Conservation (phyloP, 805 yeast genomes). For the Myxozyma udenii region DNA sequence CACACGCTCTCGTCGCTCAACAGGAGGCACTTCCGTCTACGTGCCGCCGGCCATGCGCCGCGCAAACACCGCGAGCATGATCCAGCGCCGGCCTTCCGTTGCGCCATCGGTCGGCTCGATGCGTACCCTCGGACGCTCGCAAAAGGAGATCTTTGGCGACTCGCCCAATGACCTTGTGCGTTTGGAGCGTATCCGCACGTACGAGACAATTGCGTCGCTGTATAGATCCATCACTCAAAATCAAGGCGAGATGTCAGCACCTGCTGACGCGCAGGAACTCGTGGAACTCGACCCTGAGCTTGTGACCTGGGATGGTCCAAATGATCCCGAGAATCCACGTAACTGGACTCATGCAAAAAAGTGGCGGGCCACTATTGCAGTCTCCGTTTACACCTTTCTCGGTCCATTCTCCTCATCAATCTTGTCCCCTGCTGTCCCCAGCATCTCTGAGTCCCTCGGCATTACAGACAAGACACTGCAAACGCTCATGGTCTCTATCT, state of each 20-base stretch:
- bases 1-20: constrained; percentile 10
- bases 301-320: constrained; percentile 70
- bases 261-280: constrained; percentile 8
- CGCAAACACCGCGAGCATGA: constrained; percentile 10
- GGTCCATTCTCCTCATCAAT: constrained; percentile 64
- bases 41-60: constrained; percentile 20
- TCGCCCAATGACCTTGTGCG: constrained; percentile 8
- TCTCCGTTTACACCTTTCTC: constrained; percentile 54
- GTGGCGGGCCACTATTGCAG: constrained; percentile 46
- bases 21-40: not conserved
- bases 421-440: constrained; percentile 56
- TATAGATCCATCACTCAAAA: constrained; percentile 1
- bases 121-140: constrained; percentile 7
- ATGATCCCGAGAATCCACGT: constrained; percentile 77
- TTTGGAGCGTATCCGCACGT: constrained; percentile 14
- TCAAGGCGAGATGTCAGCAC: constrained; percentile 15
- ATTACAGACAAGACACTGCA: constrained; percentile 41
- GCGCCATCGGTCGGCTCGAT: constrained; percentile 7
- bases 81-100: constrained; percentile 9
- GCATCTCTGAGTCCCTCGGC: constrained; percentile 47
- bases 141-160: constrained; percentile 16
- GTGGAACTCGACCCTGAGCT: constrained; percentile 51
- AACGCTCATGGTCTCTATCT: constrained; percentile 46
- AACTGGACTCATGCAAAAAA: constrained; percentile 56
- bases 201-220: constrained; percentile 12